These are phyloP conservation scores for Kazachstania kunashirensis DNA, from an alignment of 805 yeast genomes.

Conservation along the genomic window DNA sequence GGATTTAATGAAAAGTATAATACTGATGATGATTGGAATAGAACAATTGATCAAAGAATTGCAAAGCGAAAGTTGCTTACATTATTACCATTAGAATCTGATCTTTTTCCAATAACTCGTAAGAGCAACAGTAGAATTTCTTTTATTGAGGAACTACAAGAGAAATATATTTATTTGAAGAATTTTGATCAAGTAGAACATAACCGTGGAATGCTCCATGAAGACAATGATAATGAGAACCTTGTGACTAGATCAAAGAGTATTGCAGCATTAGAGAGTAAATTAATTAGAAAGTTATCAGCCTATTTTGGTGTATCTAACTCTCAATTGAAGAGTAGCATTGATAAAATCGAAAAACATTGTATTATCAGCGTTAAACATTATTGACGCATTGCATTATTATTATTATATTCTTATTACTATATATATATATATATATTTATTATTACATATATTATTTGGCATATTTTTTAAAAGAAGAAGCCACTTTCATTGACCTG, in stretches of 20 bases:
- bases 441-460: constrained; percentile 5
- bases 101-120: background rate
- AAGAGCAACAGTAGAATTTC: constrained; percentile 3
- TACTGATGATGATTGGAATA: constrained; percentile 2
- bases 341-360: constrained; percentile 8
- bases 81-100: constrained; percentile 18
- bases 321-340: constrained; percentile 8
- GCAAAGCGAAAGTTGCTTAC: constrained; percentile 23
- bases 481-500: constrained; percentile 21
- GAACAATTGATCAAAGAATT: constrained; percentile 24
- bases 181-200: constrained; percentile 6
- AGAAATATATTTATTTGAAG: constrained; percentile 13
- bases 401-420: constrained; percentile 3
- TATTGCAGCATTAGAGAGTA: constrained; percentile 11
- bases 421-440: constrained; percentile 4
- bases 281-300: constrained; percentile 9
- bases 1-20: constrained; percentile 6
- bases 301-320: constrained; percentile 12
- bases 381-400: background rate
- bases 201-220: no score
- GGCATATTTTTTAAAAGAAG: no score
- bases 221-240: no score
- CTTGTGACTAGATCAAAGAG: background rate
- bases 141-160: constrained; percentile 19
- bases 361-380: background rate